A percentile compares a stretch with the other conserved stretches of the same genome.
Conservation (phyloP, 192 early-diverging fungal species). For the Podila horticola region DNA sequence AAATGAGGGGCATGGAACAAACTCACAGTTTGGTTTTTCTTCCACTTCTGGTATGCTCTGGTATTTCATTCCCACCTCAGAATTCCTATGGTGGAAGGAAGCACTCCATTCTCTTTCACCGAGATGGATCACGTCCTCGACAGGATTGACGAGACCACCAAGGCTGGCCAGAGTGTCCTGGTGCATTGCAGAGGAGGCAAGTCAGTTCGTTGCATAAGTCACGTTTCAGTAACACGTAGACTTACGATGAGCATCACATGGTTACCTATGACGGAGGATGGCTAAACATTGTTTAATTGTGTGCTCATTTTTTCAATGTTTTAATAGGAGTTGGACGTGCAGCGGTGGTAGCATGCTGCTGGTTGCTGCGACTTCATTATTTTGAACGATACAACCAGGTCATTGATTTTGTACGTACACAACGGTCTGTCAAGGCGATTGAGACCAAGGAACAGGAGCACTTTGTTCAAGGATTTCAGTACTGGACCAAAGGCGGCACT, state of each 20-base stretch:
- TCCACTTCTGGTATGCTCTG: not conserved
- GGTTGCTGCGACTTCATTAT: constrained; percentile 66
- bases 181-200: constrained; percentile 77
- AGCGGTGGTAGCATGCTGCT: constrained; percentile 82
- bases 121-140: constrained; percentile 67
- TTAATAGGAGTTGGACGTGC: constrained; percentile 75
- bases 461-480: constrained; percentile 37
- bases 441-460: constrained; percentile 73
- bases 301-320: not conserved
- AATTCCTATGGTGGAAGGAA: constrained; percentile 78
- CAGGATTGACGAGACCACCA: constrained; percentile 56
- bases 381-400: constrained; percentile 60
- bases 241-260: too few relatives aligned
- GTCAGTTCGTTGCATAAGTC: not conserved
- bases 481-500: constrained; percentile 21
- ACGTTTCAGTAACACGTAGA: not conserved
- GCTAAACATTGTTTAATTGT: constrained; percentile 2
- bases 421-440: constrained; percentile 75
- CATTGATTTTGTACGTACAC: constrained; percentile 65
- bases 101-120: constrained; percentile 64
- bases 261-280: not conserved
- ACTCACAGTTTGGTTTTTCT: not conserved
- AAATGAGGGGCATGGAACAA: too few relatives aligned
- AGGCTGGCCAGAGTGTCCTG: constrained; percentile 66
- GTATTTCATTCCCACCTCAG: constrained; percentile 12